Evolutionary conservation across 2,329 filamentous ascomycete species (phyloP).

Genomic region (Massarina eburnea): DNA sequence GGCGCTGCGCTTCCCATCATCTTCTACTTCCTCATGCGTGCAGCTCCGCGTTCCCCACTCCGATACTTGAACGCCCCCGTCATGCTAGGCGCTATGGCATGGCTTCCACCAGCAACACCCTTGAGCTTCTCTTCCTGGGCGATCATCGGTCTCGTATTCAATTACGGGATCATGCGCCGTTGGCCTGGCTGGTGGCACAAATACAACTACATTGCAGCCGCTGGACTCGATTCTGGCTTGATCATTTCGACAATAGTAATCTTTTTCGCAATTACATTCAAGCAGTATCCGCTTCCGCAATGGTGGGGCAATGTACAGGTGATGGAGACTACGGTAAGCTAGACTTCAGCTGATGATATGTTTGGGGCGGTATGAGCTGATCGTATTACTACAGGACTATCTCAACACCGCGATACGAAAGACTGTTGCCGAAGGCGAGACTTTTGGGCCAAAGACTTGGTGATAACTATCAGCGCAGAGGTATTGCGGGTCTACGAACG

Average conservation of each 20-base stretch:
- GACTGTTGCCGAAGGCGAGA: slow-evolving; percentile 23
- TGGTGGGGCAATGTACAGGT: slow-evolving; percentile 65
- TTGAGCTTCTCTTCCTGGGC: slow-evolving; percentile 74
- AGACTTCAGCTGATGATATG: background rate
- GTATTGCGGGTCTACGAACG: too few species aligned
- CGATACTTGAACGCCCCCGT: slow-evolving; percentile 70
- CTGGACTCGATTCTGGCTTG: slow-evolving; percentile 69
- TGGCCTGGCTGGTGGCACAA: slow-evolving; percentile 74
- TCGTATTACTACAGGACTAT: slow-evolving; percentile 36
- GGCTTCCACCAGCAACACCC: slow-evolving; percentile 65
- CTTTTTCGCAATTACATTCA: slow-evolving; percentile 68
- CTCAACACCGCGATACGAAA: slow-evolving; percentile 20
- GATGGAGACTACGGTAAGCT: slow-evolving; percentile 45
- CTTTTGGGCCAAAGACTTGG: slow-evolving; percentile 55
- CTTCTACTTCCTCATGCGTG: slow-evolving; percentile 63
- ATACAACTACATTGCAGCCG: slow-evolving; percentile 76
- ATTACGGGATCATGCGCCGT: slow-evolving; percentile 65
- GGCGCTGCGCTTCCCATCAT: slow-evolving; percentile 64
- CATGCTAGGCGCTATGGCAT: slow-evolving; percentile 25
- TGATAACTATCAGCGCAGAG: slow-evolving; percentile 21
- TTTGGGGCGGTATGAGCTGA: background rate
- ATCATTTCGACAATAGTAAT: slow-evolving; percentile 68
- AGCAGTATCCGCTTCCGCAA: slow-evolving; percentile 54
- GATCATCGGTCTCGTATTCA: slow-evolving; percentile 67
- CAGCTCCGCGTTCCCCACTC: slow-evolving; percentile 62